Evolutionary conservation across 441 rosid genomes (phyloP).

Genomic region (Dalechampia spathulata): DNA sequence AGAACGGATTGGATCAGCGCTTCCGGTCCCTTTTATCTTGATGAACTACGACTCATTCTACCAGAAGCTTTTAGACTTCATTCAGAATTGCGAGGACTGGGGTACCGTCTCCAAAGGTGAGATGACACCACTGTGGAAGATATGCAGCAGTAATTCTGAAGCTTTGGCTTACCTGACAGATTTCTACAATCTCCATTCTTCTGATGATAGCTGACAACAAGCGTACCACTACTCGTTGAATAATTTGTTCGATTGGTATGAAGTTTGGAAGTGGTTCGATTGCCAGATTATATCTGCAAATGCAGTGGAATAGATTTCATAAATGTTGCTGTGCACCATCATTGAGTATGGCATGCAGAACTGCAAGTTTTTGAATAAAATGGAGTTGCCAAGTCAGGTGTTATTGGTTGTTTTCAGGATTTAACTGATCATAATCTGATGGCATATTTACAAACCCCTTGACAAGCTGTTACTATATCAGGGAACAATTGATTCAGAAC

Average conservation of each 20-base stretch:
- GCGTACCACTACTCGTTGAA: constrained; percentile 9
- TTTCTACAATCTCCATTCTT: constrained; percentile 39
- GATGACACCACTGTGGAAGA: constrained; percentile 66
- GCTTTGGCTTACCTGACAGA: constrained; percentile 59
- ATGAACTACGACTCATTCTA: constrained; percentile 87
- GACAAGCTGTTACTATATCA: too few species aligned
- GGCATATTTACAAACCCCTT: too few species aligned
- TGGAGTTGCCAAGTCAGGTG: too few species aligned
- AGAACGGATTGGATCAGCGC: constrained; percentile 61
- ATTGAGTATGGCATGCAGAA: too few species aligned
- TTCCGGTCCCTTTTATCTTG: constrained; percentile 73
- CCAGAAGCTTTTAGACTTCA: constrained; percentile 62
- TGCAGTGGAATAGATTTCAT: too few species aligned
- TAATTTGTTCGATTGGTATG: constrained; percentile 10
- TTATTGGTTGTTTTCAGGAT: too few species aligned
- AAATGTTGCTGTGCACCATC: too few species aligned
- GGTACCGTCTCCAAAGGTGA: constrained; percentile 74
- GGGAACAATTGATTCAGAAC: too few species aligned
- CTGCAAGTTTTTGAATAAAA: too few species aligned
- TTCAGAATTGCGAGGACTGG: constrained; percentile 55
- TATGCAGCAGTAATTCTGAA: constrained; percentile 59
- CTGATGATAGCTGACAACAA: constrained; percentile 13
- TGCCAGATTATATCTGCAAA: too few species aligned
- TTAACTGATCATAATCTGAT: too few species aligned
- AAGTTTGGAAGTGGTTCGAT: neutral